phyloP scores from a whole-genome alignment of 2,329 filamentous ascomycete species.

The Magnaporthales sp. region DNA sequence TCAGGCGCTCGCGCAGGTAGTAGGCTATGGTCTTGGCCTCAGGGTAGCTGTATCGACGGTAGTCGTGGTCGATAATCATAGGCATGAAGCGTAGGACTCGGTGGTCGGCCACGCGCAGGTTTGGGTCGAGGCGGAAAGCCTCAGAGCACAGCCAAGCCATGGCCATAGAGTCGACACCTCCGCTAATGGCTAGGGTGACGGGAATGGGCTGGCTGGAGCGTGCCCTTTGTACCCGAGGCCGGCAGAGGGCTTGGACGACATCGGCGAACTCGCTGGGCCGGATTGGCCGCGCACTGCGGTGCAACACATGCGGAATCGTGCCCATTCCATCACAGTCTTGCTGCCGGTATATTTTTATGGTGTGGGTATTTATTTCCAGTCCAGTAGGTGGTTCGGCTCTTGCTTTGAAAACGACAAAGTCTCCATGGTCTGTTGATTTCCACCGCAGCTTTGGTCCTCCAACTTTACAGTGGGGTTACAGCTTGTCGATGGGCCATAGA shows the following conservation, averaged over 20 bases:
- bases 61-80: conserved; percentile 48
- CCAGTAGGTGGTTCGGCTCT: neutral
- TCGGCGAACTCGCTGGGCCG: conserved; percentile 32
- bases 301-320: conserved; percentile 27
- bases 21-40: conserved; percentile 42
- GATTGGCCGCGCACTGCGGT: conserved; percentile 30
- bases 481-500: neutral
- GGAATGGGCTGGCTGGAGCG: conserved; percentile 10
- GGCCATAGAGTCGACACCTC: conserved; percentile 97
- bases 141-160: conserved; percentile 64
- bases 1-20: conserved; percentile 23
- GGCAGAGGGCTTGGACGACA: conserved; percentile 39
- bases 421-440: neutral
- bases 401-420: neutral
- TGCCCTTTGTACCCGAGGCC: conserved; percentile 34
- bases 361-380: neutral
- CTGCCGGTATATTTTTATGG: neutral
- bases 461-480: neutral
- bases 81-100: conserved; percentile 30
- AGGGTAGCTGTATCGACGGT: conserved; percentile 39
- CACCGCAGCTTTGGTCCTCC: neutral
- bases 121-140: conserved; percentile 23
- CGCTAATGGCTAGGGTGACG: conserved; percentile 71
- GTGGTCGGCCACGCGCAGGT: conserved; percentile 35
- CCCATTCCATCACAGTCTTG: conserved; percentile 29